Conservation (phyloP, 23 red algal species). For the Gracilariopsis chorda region DNA sequence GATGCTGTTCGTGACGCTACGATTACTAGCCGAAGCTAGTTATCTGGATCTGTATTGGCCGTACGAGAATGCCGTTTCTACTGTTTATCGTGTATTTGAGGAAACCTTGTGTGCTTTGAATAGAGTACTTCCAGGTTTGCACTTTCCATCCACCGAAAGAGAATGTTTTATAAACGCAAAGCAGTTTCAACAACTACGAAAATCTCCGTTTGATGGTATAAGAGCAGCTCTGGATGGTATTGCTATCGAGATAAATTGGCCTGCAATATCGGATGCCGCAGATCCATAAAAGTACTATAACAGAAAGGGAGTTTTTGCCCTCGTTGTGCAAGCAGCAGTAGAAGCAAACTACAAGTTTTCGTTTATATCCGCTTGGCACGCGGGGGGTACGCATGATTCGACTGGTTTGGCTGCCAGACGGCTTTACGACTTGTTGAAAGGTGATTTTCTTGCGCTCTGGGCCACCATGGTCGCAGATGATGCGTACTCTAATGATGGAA, state of each 20-base stretch:
- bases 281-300: slow-evolving; percentile 31
- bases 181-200: background rate
- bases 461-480: slow-evolving; percentile 11
- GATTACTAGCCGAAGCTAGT: background rate
- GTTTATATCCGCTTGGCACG: slow-evolving; percentile 5
- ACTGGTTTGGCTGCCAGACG: background rate
- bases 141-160: background rate
- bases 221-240: slow-evolving; percentile 2
- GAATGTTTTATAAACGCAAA: background rate
- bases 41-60: slow-evolving; percentile 19
- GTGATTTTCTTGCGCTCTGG: background rate
- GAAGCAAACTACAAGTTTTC: slow-evolving; percentile 4
- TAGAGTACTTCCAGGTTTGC: background rate
- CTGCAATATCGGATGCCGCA: background rate
- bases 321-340: background rate
- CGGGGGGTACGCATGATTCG: background rate
- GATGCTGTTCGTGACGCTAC: background rate
- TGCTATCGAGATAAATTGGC: background rate
- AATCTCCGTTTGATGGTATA: background rate
- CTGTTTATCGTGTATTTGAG: slow-evolving; percentile 8
- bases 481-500: background rate
- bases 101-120: background rate
- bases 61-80: background rate
- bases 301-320: slow-evolving; percentile 1
- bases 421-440: background rate